Base-by-base conservation (phyloP, 805 yeast species). In the Teunomyces tritomae region DNA sequence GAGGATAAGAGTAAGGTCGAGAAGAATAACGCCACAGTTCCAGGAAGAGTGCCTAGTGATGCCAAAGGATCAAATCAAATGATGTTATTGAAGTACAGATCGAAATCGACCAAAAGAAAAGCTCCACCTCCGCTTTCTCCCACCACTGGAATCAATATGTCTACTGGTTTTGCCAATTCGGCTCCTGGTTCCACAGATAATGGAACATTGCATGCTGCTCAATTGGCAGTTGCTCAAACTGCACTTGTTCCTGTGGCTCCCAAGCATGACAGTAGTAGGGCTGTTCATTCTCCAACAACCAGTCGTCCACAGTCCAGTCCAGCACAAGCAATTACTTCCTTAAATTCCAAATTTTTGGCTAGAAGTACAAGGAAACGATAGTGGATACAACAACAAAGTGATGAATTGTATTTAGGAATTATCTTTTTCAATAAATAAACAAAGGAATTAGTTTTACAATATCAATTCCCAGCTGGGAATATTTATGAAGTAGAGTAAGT, bases 331-430 rank as follows among this genome's bases (percentile, higher is more conserved):
- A 73, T 82, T 16, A 81, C 86, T 2, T 68, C 82, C 11, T 70
- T 77, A 77, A 83, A 81, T 59, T 83, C 88, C 5, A 80, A 79
- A 56, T 69, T 84, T 41, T 63, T 84, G 49, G 83, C 87, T 4
- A 66, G 88, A 57, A 77, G 82, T 44, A 69, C 72, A 17, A 64
- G 82, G 51, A 75, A 70, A 46, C 75, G 69, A 58, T 65, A 54
- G 10, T n/a, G 40, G 32, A 29, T 39, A 14, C 29, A 36, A 30
- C 14, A 17, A 24, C 35, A 40, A 40, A 36, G 44, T 20, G 24
- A 20, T 20, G 24, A 5, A 20, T 4, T 5, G 24, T 20, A 20
- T 5, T 5, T 20, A 20, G 24, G 5, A 20, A 20, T 20, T 20
- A 20, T 20, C 24, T 3, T 5, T 5, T 43, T 32, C 37, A n/a